phyloP scores from a whole-genome alignment of 106 monocot species.

The Dioscorea alata region DNA sequence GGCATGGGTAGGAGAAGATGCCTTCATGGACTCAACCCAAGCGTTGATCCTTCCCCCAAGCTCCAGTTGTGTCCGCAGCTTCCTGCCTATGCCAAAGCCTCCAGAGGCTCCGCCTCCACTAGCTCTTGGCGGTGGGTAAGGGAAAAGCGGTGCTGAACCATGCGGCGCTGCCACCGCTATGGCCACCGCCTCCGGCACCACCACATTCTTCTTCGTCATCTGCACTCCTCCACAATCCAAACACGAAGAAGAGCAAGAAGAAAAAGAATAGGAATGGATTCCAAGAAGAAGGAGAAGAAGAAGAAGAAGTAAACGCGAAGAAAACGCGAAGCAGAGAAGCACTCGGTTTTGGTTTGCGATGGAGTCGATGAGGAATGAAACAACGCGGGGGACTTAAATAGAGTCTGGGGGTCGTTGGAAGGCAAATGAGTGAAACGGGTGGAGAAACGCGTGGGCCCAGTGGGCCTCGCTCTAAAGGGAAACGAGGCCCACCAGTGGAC shows the following conservation, averaged over 20 bases:
- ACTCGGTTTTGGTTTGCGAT: neutral
- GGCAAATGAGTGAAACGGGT: neutral
- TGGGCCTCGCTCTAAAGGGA: neutral
- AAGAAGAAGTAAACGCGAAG: too few species aligned
- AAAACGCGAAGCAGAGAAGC: neutral
- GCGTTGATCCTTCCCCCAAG: neutral
- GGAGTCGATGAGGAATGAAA: neutral
- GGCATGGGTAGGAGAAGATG: conserved; percentile 28
- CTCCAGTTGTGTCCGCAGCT: neutral
- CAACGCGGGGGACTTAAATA: neutral
- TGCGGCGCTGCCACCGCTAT: too few species aligned
- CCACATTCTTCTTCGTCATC: conserved; percentile 7
- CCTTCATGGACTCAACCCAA: conserved; percentile 32
- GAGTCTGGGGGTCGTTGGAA: neutral
- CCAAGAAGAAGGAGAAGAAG: too few species aligned
- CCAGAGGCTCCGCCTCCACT: neutral
- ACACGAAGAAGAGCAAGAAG: neutral
- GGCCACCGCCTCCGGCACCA: neutral
- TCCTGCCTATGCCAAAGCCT: neutral
- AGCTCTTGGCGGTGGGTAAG: neutral
- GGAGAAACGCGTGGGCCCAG: neutral
- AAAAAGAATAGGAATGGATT: neutral
- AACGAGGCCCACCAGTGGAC: neutral
- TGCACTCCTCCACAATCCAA: neutral
- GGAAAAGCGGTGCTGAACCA: neutral